phyloP scores from a whole-genome alignment of 2,329 filamentous ascomycete genomes.

The Anisogramma anomala region DNA sequence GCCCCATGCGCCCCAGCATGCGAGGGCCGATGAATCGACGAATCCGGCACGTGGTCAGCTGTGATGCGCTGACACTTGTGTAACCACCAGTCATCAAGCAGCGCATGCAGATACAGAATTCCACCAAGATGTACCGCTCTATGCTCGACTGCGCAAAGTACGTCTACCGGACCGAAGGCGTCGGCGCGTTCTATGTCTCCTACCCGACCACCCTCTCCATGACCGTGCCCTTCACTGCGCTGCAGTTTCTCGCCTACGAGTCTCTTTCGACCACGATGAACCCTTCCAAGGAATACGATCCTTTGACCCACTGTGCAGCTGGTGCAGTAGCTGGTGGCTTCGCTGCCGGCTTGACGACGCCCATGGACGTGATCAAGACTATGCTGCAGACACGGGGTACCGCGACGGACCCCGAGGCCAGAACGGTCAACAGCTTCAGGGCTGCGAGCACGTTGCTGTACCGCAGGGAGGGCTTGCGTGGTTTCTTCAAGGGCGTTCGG shows the following conservation, averaged over 20 bases:
- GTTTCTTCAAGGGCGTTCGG: conserved; percentile 88
- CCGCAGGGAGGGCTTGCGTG: conserved; percentile 67
- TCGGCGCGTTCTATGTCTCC: conserved; percentile 92
- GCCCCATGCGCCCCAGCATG: not conserved
- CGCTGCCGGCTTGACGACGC: conserved; percentile 86
- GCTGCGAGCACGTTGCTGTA: conserved; percentile 74
- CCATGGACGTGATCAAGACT: conserved; percentile 97
- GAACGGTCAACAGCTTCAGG: conserved; percentile 71
- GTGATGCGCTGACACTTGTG: conserved; percentile 2
- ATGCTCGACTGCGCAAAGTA: conserved; percentile 78
- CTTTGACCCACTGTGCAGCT: conserved; percentile 83
- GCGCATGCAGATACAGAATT: conserved; percentile 96
- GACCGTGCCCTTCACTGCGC: conserved; percentile 94
- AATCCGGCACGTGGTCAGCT: not conserved
- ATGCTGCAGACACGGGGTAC: conserved; percentile 84
- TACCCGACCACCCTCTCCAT: conserved; percentile 97
- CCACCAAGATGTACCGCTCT: conserved; percentile 72
- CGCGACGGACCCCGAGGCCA: conserved; percentile 66
- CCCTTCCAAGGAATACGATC: conserved; percentile 74
- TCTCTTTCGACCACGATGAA: conserved; percentile 93
- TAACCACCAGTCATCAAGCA: conserved; percentile 81
- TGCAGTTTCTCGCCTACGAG: conserved; percentile 96
- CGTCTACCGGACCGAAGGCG: conserved; percentile 77
- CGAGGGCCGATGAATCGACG: not conserved
- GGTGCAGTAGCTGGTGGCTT: conserved; percentile 88